Evolutionary conservation across 2,329 filamentous ascomycete genomes (phyloP).

Genomic region (Clonostachys byssicola): DNA sequence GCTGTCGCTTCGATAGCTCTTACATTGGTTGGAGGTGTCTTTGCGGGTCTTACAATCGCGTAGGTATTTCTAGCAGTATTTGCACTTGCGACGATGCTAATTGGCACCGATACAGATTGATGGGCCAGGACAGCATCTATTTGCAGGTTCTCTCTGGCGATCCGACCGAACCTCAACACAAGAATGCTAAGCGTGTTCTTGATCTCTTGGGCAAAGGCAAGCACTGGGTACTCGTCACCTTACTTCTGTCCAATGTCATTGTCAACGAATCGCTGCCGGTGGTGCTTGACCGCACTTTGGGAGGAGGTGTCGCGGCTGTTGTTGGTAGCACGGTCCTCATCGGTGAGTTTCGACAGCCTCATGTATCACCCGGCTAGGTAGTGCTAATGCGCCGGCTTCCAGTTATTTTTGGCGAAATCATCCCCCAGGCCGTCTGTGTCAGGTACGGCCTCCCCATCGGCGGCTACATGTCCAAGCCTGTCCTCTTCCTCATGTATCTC

Average conservation of each 20-base stretch:
- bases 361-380: constrained; percentile 4
- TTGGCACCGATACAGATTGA: constrained; percentile 33
- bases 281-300: constrained; percentile 87
- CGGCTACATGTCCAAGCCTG: constrained; percentile 86
- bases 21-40: constrained; percentile 85
- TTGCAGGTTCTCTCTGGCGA: constrained; percentile 90
- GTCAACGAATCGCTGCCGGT: constrained; percentile 97
- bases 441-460: constrained; percentile 94
- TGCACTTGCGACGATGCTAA: not conserved
- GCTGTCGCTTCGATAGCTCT: constrained; percentile 73
- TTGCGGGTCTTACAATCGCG: constrained; percentile 91
- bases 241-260: constrained; percentile 93
- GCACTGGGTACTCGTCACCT: constrained; percentile 95
- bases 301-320: constrained; percentile 91
- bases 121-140: constrained; percentile 89
- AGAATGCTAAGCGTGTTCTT: constrained; percentile 78
- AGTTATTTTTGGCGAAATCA: constrained; percentile 98
- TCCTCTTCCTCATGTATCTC: constrained; percentile 86
- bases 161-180: constrained; percentile 77
- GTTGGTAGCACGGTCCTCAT: constrained; percentile 91
- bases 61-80: constrained; percentile 34
- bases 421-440: constrained; percentile 94
- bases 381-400: constrained; percentile 1
- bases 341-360: constrained; percentile 49
- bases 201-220: constrained; percentile 81